These are phyloP conservation scores for Discostella stelligera DNA, from an alignment of 352 stramenopile genomes.

Conservation along the genomic window DNA sequence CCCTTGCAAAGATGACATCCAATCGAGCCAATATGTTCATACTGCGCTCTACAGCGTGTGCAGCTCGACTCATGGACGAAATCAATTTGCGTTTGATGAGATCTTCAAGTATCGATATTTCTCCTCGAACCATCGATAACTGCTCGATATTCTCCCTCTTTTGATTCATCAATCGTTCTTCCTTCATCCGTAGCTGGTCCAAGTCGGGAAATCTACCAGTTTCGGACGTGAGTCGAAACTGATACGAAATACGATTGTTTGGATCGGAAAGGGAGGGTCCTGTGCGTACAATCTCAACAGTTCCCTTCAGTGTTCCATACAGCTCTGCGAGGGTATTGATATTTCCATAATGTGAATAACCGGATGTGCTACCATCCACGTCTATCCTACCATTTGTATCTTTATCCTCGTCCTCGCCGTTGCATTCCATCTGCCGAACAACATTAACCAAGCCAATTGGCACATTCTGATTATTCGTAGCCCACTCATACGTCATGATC, in stretches of 20 bases:
- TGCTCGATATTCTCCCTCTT: constrained; percentile 33
- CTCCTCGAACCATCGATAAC: constrained; percentile 38
- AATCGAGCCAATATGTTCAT: constrained; percentile 71
- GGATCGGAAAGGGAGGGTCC: constrained; percentile 19
- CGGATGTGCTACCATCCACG: not conserved
- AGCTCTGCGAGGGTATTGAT: constrained; percentile 36
- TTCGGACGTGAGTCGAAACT: constrained; percentile 34
- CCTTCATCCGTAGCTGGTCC: constrained; percentile 22
- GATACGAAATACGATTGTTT: constrained; percentile 36
- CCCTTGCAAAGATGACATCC: constrained; percentile 79
- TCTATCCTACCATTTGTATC: not conserved
- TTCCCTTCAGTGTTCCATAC: constrained; percentile 36
- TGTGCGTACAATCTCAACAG: constrained; percentile 58
- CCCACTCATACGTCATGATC: constrained; percentile 60
- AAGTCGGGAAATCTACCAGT: constrained; percentile 35
- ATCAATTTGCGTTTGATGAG: constrained; percentile 53
- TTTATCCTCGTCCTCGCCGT: constrained; percentile 11
- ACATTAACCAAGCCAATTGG: constrained; percentile 49
- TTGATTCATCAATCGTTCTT: constrained; percentile 44
- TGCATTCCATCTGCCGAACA: constrained; percentile 22
- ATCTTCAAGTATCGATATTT: constrained; percentile 53
- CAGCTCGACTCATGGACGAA: constrained; percentile 39
- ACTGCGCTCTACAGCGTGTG: constrained; percentile 44
- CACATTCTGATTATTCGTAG: constrained; percentile 30
- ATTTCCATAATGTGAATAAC: not conserved